Base-by-base conservation (phyloP, 1,139 yeast species). In the Petasospora rhodanensis region DNA sequence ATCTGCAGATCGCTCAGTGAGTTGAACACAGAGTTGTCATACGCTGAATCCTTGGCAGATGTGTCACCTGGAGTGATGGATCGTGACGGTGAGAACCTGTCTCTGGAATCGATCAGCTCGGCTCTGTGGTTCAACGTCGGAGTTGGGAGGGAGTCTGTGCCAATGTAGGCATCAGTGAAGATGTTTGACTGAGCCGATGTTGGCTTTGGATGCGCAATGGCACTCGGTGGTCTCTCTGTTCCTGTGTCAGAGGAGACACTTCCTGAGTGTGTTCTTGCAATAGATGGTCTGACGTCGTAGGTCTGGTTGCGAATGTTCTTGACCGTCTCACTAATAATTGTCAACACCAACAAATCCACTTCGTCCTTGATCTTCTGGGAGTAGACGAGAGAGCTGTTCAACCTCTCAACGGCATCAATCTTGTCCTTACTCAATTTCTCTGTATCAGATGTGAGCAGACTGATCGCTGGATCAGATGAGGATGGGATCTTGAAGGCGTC, bases 351-450 rank as follows among this genome's bases (percentile, higher is more conserved):
- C 14, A 59, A 67, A 51, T 89, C 95, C 7, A 89, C 86, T 55
- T 91, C 96, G 28, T 70, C 73, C 41, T 86, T 83, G 29, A 91
- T 76, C 47, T 79, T 79, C 43, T 82, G 82, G n/a, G 85, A 76
- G 52, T 83, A 87, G 38, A 81, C 77, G 37, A 85, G 64, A 4
- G 89, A 75, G 39, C 91, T 83, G 18, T 85, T 81, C 43, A 85
- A 66, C 46, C 97, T 66, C 14, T 78, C 64, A n/a, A 87, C 69
- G 0, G 86, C 72, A 34, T 81, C 87, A 3, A 85, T 71, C 52
- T 91, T 89, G 18, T 73, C 76, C 34, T 66, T 65, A 1, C 83
- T 78, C 22, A 82, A 55, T 1, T 51, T 54, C 42, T 75, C 73
- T 0, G 96, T 84, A 48, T 86, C 96, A 14, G 70, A 76, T 4